phyloP scores from a whole-genome alignment of 148 eudicot genomes.

The Simmondsia chinensis region DNA sequence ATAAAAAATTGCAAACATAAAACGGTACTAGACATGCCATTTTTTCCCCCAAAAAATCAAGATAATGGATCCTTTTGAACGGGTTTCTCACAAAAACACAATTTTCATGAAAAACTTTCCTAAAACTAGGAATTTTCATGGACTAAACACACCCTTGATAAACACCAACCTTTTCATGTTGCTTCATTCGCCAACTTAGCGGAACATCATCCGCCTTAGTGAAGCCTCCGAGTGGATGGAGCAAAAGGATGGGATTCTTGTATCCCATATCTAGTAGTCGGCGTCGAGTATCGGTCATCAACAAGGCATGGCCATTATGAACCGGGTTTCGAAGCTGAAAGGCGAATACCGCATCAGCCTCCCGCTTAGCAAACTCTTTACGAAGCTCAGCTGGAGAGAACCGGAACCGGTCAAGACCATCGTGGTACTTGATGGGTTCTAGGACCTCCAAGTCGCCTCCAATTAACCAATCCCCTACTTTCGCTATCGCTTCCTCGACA shows the following conservation, averaged over 20 bases:
- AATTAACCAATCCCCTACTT: slow-evolving; percentile 77
- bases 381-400: slow-evolving; percentile 72
- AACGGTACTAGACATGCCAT: no score
- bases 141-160: no score
- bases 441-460: slow-evolving; percentile 87
- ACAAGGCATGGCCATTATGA: slow-evolving; percentile 87
- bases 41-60: no score
- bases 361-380: slow-evolving; percentile 53
- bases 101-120: no score
- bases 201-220: slow-evolving; percentile 97
- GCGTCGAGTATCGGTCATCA: slow-evolving; percentile 86
- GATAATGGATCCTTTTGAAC: no score
- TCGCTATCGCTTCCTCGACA: slow-evolving; percentile 62
- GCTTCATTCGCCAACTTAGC: slow-evolving; percentile 87
- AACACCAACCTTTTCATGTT: slow-evolving; percentile 73
- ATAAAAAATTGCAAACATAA: no score
- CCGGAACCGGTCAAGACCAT: slow-evolving; percentile 72
- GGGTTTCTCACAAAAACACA: no score
- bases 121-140: no score
- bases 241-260: slow-evolving; percentile 74
- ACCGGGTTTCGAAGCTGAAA: slow-evolving; percentile 96
- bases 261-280: slow-evolving; percentile 93
- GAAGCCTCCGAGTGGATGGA: slow-evolving; percentile 86
- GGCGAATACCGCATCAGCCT: slow-evolving; percentile 92
- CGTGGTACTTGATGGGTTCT: slow-evolving; percentile 73